These are phyloP conservation scores for Mycena rosella DNA, from an alignment of 768 basidiomycete genomes.

Conservation along the genomic window DNA sequence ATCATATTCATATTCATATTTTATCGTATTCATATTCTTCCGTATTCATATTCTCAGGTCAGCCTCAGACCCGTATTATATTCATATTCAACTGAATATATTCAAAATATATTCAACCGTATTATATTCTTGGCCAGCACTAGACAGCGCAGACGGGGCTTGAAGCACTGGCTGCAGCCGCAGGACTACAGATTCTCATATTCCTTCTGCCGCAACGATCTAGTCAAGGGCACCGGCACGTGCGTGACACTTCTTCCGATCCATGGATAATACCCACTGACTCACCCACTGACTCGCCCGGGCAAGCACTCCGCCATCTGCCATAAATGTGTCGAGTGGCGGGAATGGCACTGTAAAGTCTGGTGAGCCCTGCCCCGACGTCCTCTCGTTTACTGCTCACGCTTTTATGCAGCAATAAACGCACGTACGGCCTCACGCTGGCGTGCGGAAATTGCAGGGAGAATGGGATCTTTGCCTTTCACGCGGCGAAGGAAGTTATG, in stretches of 20 bases:
- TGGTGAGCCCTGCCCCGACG: background rate
- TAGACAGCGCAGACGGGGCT: no score
- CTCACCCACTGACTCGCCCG: no score
- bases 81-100: no score
- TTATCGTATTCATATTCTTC: no score
- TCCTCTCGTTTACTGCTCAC: background rate
- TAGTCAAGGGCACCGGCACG: slow-evolving; percentile 9
- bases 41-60: no score
- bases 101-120: no score
- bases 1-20: no score
- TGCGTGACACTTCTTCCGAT: background rate
- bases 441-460: background rate
- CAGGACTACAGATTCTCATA: background rate
- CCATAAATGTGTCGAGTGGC: background rate
- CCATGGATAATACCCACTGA: no score
- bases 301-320: no score
- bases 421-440: background rate
- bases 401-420: background rate
- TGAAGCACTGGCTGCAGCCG: slow-evolving; percentile 8
- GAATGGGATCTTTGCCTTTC: background rate
- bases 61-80: no score
- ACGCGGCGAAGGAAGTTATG: background rate
- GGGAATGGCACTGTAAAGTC: background rate
- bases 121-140: no score
- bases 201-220: slow-evolving; percentile 7